Evolutionary conservation across 2,329 filamentous ascomycete species (phyloP).

Genomic region (Trichoderma afroharzianum): DNA sequence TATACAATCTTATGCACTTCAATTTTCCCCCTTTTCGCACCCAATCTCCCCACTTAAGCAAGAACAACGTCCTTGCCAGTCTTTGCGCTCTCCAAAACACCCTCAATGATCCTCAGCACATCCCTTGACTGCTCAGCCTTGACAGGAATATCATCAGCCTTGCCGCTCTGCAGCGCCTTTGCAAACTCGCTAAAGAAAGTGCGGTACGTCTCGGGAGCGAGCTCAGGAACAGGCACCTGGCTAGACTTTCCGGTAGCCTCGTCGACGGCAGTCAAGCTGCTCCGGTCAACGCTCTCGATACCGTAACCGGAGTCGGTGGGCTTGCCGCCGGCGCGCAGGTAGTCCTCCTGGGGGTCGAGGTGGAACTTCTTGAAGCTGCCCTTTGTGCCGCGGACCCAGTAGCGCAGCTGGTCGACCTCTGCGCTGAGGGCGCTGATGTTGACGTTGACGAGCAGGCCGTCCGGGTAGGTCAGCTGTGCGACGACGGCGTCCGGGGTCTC

Average conservation of each 20-base stretch:
- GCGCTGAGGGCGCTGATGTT: conserved; percentile 67
- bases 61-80: conserved; percentile 41
- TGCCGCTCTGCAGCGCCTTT: conserved; percentile 44
- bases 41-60: neutral
- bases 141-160: conserved; percentile 50
- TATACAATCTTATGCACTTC: neutral
- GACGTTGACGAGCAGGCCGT: conserved; percentile 62
- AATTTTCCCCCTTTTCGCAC: neutral
- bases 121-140: conserved; percentile 50
- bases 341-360: conserved; percentile 72
- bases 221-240: conserved; percentile 51
- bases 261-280: conserved; percentile 55
- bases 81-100: conserved; percentile 47
- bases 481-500: conserved; percentile 58
- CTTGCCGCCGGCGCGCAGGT: conserved; percentile 61
- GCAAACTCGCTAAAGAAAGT: conserved; percentile 60
- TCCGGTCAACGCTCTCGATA: conserved; percentile 57
- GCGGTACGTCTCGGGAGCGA: conserved; percentile 64
- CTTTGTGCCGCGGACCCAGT: conserved; percentile 72
- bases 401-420: conserved; percentile 66
- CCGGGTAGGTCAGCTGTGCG: conserved; percentile 62
- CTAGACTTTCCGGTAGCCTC: conserved; percentile 46
- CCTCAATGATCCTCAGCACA: conserved; percentile 53
- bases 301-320: conserved; percentile 63
- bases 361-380: conserved; percentile 70